Percentiles rank a stretch among this genome's conserved stretches.
These are phyloP conservation scores for Apodospora peruviana DNA, from an alignment of 495 filamentous ascomycete genomes.

Conservation along the genomic window DNA sequence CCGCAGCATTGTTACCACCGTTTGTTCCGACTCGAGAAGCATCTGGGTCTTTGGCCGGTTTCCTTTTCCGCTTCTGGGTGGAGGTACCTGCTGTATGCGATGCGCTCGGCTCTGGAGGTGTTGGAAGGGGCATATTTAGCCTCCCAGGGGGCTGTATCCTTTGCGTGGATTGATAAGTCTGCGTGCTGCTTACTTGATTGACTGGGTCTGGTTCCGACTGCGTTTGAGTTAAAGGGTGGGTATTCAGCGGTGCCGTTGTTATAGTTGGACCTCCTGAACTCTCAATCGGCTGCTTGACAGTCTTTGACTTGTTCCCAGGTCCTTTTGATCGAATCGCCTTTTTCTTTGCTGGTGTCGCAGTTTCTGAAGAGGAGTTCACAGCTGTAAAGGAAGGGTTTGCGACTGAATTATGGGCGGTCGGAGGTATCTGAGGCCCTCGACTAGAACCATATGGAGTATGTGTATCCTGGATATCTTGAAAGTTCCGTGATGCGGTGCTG, in stretches of 20 bases:
- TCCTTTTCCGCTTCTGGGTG: conserved; percentile 25
- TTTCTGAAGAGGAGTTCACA: conserved; percentile 12
- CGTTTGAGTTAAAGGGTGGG: neutral
- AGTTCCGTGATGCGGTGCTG: neutral
- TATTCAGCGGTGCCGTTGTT: neutral
- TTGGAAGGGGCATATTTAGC: conserved; percentile 4
- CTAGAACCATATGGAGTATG: conserved; percentile 1
- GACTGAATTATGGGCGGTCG: neutral
- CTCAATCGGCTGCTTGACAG: neutral
- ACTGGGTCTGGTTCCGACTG: neutral
- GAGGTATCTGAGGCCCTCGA: conserved; percentile 4
- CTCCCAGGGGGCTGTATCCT: neutral
- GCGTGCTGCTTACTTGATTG: neutral
- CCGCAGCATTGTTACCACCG: neutral
- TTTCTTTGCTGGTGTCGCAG: conserved; percentile 7
- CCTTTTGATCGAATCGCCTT: conserved; percentile 6
- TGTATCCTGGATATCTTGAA: conserved; percentile 1
- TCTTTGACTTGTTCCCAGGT: conserved; percentile 1
- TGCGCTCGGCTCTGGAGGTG: conserved; percentile 6
- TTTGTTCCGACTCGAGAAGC: neutral
- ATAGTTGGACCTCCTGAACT: neutral
- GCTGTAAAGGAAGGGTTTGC: conserved; percentile 21
- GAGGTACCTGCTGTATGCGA: neutral
- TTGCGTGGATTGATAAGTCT: conserved; percentile 1
- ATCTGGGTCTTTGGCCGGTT: conserved; percentile 7